These are phyloP conservation scores for Peronospora belbahrii DNA, from an alignment of 352 stramenopile species.

Conservation along the genomic window DNA sequence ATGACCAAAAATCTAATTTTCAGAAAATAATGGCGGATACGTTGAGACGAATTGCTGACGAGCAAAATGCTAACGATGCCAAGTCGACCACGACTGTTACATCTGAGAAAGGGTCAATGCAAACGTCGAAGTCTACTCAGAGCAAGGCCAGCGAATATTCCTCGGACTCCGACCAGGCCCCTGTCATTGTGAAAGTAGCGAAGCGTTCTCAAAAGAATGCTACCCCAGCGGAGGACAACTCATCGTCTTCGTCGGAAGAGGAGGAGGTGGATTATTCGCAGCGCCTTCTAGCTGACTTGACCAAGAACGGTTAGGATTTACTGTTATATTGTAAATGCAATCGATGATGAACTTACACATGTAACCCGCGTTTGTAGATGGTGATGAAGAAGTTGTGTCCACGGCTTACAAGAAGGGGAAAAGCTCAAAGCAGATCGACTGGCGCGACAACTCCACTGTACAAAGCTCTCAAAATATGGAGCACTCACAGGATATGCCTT, in stretches of 20 bases:
- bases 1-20: conserved; percentile 26
- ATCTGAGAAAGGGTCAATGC: conserved; percentile 14
- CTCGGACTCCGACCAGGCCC: conserved; percentile 21
- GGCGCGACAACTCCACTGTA: conserved; percentile 13
- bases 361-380: conserved; percentile 21
- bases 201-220: conserved; percentile 14
- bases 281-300: conserved; percentile 65
- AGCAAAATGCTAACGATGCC: conserved; percentile 13
- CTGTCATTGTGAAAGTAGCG: conserved; percentile 11
- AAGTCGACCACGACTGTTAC: conserved; percentile 8
- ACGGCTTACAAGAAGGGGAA: conserved; percentile 23
- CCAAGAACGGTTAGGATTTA: conserved; percentile 46
- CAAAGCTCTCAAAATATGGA: conserved; percentile 40
- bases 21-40: conserved; percentile 35
- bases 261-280: conserved; percentile 71
- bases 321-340: conserved; percentile 10
- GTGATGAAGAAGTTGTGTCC: conserved; percentile 17
- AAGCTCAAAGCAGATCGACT: conserved; percentile 25
- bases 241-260: conserved; percentile 40
- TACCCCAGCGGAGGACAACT: conserved; percentile 21
- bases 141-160: conserved; percentile 22
- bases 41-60: conserved; percentile 27
- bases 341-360: conserved; percentile 16
- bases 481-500: conserved; percentile 39
- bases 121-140: conserved; percentile 22